These are phyloP conservation scores for Mycena indigotica DNA, from an alignment of 768 basidiomycete genomes.

Conservation along the genomic window DNA sequence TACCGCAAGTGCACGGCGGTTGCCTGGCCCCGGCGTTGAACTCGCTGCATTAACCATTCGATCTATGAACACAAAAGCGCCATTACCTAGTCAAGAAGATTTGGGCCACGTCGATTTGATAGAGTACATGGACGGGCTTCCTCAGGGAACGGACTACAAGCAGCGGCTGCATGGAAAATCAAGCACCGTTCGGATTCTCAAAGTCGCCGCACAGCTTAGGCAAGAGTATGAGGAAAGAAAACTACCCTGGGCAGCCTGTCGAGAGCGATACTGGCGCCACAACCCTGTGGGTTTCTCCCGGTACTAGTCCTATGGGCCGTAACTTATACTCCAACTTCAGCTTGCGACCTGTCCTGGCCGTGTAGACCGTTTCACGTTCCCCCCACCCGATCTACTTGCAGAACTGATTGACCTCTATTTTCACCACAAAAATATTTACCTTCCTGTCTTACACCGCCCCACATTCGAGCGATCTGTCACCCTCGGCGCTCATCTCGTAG, in stretches of 20 bases:
- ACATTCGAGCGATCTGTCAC: conserved; percentile 44
- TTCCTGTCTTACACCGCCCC: conserved; percentile 54
- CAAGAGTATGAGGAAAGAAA: background rate
- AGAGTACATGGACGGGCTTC: background rate
- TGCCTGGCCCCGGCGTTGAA: conserved; percentile 7
- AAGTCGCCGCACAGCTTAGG: background rate
- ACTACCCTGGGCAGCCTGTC: background rate
- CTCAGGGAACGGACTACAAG: background rate
- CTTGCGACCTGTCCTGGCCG: background rate
- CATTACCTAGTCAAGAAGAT: background rate
- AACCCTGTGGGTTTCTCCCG: background rate
- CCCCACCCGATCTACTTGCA: conserved; percentile 37
- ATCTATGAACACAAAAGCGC: background rate
- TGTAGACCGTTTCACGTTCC: conserved; percentile 25
- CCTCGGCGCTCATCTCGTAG: conserved; percentile 38
- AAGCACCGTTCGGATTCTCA: background rate
- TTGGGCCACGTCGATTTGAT: conserved; percentile 1
- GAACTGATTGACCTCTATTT: conserved; percentile 55
- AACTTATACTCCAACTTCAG: background rate
- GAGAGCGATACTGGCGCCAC: background rate
- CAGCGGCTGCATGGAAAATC: background rate
- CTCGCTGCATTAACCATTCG: conserved; percentile 5
- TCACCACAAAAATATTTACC: conserved; percentile 34
- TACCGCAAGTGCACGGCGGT: too few species aligned
- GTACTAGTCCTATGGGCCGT: too few species aligned